Base-by-base conservation (phyloP, 306 rosid species). In the Inga laurina region DNA sequence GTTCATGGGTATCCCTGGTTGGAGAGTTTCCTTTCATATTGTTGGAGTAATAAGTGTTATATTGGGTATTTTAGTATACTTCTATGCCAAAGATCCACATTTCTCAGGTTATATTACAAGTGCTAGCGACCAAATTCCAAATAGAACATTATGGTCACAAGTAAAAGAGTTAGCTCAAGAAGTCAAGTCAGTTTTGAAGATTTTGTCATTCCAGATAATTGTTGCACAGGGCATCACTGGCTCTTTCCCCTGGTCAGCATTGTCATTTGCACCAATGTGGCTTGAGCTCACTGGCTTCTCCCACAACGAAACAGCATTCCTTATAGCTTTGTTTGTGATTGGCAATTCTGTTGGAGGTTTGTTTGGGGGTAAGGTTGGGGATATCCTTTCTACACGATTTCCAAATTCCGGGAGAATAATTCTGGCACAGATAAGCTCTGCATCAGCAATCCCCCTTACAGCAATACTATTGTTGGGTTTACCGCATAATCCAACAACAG, bases 181-280 rank as follows among this genome's bases (percentile, higher is more conserved):
- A 89, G 86, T 92, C 51, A 91, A 81, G 84, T 86, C 93, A 7
- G 99, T 96, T 82, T 79, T 88, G 16, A 91, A 91, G 83, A 90
- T 94, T 84, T 89, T 70, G 22, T 92, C 99, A 74, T 96, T 96
- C 81, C 98, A 91, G 94, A 94, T 96, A 45, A 87, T 96, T 72
- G 99, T 92, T 71, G 92, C 93, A 4, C 99, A 96, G 85, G 99
- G 99, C 72, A 86, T 96, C 81, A 91, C 98, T 30, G 98, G 99
- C 67, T 96, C 98, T 1, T 92, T 96, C 74, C 99, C 98, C 14
- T 96, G 98, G 98, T 93, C 97, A 16, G 97, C 98, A 68, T 74
- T 96, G 79, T 91, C 98, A 35, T 96, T 96, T 71, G 87, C 97
- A 5, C 87, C 99, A 3, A 96, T 96, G 98, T 96, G 99, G 99